phyloP scores from a whole-genome alignment of 352 stramenopile species.

The Phytophthora pisi region DNA sequence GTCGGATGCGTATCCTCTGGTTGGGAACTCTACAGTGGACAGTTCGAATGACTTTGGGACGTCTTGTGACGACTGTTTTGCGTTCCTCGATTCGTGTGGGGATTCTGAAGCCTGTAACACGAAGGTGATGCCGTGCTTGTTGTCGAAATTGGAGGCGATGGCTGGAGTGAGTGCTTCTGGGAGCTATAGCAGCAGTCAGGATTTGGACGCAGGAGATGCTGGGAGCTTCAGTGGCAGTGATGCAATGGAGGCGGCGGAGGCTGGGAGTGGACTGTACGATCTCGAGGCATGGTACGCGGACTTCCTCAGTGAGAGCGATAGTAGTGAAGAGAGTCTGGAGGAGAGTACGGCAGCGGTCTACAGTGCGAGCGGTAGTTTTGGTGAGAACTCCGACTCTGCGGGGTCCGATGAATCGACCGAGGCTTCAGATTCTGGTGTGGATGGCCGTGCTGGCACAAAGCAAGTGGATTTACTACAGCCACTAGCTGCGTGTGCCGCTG shows the following conservation, averaged over 20 bases:
- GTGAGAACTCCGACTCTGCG: not conserved
- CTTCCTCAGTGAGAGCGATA: not conserved
- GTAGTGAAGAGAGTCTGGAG: not conserved
- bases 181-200: not conserved
- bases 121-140: conserved; percentile 18
- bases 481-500: conserved; percentile 9
- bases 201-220: not conserved
- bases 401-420: not conserved
- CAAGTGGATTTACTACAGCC: conserved; percentile 17
- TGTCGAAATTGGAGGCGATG: conserved; percentile 14
- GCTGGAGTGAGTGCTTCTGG: not conserved
- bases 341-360: not conserved
- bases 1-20: conserved; percentile 33
- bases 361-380: not conserved
- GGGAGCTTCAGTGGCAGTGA: not conserved
- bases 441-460: not conserved
- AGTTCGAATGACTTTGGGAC: not conserved
- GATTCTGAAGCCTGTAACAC: conserved; percentile 14
- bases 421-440: not conserved
- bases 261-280: not conserved
- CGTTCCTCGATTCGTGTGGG: conserved; percentile 16
- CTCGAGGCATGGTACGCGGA: not conserved
- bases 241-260: not conserved
- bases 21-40: not conserved
- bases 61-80: conserved; percentile 15